Conservation (phyloP, 148 eudicot genomes). For the Simmondsia chinensis region DNA sequence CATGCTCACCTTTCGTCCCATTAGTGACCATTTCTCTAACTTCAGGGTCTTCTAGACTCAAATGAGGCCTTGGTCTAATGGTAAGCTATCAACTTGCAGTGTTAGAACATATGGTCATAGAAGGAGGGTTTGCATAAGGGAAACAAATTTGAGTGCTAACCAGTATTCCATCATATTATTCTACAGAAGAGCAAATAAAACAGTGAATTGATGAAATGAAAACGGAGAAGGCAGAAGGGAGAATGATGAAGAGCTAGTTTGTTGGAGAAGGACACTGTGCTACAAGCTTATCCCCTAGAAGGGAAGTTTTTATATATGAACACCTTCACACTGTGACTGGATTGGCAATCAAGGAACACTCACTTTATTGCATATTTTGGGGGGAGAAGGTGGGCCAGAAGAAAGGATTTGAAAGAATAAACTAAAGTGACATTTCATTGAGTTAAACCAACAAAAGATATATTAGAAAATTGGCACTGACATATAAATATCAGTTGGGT, state of each 20-base stretch:
- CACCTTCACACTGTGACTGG: conserved; percentile 14
- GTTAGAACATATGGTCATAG: neutral
- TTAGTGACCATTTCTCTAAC: conserved; percentile 16
- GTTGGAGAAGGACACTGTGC: conserved; percentile 25
- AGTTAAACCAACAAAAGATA: neutral
- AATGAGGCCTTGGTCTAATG: neutral
- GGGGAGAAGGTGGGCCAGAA: conserved; percentile 7
- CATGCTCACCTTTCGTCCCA: conserved; percentile 20
- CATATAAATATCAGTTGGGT: too few species aligned
- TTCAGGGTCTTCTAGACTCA: neutral
- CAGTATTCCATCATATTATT: neutral
- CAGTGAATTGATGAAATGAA: conserved; percentile 5
- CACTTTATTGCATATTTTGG: conserved; percentile 14
- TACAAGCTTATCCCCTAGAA: conserved; percentile 15
- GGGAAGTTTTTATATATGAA: conserved; percentile 12
- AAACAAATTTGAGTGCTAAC: neutral
- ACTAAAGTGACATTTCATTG: conserved; percentile 9
- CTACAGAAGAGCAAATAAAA: conserved; percentile 3
- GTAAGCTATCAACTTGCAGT: neutral
- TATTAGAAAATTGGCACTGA: too few species aligned
- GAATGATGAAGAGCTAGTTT: conserved; percentile 17
- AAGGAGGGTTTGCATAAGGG: neutral
- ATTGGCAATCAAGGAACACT: conserved; percentile 30
- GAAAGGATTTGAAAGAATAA: too few species aligned
- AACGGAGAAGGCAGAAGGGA: neutral